Base-by-base conservation (phyloP, 2,329 filamentous ascomycete genomes). In the Emmonsia crescens region DNA sequence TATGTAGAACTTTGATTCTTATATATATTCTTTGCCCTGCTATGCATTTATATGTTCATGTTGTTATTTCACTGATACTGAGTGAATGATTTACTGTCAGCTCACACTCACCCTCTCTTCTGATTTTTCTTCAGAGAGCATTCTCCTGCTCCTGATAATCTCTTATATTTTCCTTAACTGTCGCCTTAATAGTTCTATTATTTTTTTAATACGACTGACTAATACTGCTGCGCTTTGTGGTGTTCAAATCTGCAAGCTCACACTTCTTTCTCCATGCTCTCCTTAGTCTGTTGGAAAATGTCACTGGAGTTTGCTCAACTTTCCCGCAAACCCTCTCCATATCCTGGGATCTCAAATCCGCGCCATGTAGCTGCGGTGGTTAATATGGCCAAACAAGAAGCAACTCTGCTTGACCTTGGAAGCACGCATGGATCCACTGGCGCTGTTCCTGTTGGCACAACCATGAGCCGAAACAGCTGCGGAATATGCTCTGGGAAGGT, bases 381-480 rank as follows among this genome's bases (percentile, higher is more conserved):
- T 9, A 48, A 48, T 24, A 24, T 21, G 40, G 16, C 9, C 21
- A 24, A 48, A 12, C n/a, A 4, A 48, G 8, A 14, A 24, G 12
- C 44, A 21, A 10, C 44, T 9, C n/a, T 48, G 12, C 10, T n/a
- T 24, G n/a, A 24, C 10, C 27, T 31, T 6, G 14, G 27, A 52
- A 19, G 14, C 1, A 31, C 12, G 3, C 6, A 9, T 31, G 16
- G 24, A 52, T 3, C 12, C 5, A 19, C 16, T n/a, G 5, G 6
- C 5, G 2, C 27, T 31, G 27, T 16, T 29, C 2, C 12, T 33
- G 29, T 1, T n/a, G 6, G 24, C 8, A 33, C 21, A 2, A 19
- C 24, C 27, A 19, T n/a, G 24, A 29, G 64, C 31, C 64, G 64
- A 40, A 58, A 64, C 61, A 51, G 61, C 44, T 66, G 62, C 51